Evolutionary conservation across 176 grass and related monocot species (phyloP), one percentile per base, ranked within the genome.

Genomic region (Zizania latifolia): DNA sequence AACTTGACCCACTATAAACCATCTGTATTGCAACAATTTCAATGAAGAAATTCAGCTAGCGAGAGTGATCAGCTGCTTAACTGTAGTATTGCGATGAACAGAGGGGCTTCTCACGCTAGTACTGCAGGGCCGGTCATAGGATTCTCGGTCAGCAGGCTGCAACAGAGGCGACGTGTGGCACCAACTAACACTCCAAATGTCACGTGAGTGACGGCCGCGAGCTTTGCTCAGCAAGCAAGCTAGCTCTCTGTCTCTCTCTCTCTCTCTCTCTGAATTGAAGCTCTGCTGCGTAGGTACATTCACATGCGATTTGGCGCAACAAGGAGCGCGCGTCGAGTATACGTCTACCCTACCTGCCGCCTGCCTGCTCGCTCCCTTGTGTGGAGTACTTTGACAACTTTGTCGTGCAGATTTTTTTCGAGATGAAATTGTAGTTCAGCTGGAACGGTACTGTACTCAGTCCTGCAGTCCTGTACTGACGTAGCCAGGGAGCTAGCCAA

Each of bases 241-340:
- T 22, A 53, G 48, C n/a, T 53, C 34, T 36, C 34, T 4, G 6
- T 36, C 6, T 3, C 34, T 36, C 48, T 53, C 48, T 53, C 34
- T 36, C 34, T 4, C 3, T 36, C 6, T 3, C 34, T 36, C 48
- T 53, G n/a, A n/a, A n/a, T n/a, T 51, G 48, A 53, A 53, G 3
- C 51, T 24, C 24, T 30, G 71, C 54, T 8, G 39, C 58, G 37
- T 23, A 39, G 23, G 35, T 58, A 41, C 71, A 16, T 26, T 74
- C 71, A 74, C 71, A 30, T 59, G 54, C 36, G 35, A 59, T 43
- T 74, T 74, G 71, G 71, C 55, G 9, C 54, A 39, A 74, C 24
- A 21, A 4, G 34, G n/a, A 26, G 23, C 54, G 10, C 19, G 17
- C 48, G 48, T 53, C 48, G 48, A 53, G 48, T 53, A 36, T 63